Evolutionary conservation across 2,329 filamentous ascomycete species (phyloP).

Genomic region (Macrophomina phaseolina): DNA sequence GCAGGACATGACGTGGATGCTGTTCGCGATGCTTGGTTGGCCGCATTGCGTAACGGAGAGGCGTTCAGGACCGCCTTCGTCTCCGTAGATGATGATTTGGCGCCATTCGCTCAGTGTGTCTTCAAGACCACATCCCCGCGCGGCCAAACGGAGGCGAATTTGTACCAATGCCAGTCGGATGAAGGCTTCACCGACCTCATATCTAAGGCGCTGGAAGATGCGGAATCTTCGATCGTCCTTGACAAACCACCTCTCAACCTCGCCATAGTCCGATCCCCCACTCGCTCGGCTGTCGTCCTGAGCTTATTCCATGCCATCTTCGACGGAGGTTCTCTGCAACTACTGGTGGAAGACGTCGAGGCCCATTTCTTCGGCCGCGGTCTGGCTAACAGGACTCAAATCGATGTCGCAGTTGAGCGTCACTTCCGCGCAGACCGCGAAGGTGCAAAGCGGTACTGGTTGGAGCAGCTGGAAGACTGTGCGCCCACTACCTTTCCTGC

Average conservation of each 20-base stretch:
- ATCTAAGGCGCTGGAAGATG: slow-evolving; percentile 18
- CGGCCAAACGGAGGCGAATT: neutral
- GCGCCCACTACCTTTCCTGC: slow-evolving; percentile 44
- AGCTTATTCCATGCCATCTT: slow-evolving; percentile 78
- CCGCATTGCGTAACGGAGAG: slow-evolving; percentile 3
- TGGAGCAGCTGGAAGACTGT: slow-evolving; percentile 58
- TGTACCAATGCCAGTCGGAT: neutral
- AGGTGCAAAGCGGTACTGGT: slow-evolving; percentile 68
- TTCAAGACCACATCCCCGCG: slow-evolving; percentile 4
- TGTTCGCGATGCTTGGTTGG: slow-evolving; percentile 23
- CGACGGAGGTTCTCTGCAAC: slow-evolving; percentile 74
- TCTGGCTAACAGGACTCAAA: slow-evolving; percentile 57
- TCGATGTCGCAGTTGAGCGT: slow-evolving; percentile 65
- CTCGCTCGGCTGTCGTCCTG: slow-evolving; percentile 44
- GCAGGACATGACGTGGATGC: neutral
- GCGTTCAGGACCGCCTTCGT: slow-evolving; percentile 22
- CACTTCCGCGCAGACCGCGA: slow-evolving; percentile 55
- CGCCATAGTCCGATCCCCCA: slow-evolving; percentile 33
- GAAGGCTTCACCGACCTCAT: neutral
- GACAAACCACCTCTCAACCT: slow-evolving; percentile 19
- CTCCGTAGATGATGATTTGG: slow-evolving; percentile 24
- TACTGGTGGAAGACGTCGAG: slow-evolving; percentile 72
- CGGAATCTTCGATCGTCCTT: slow-evolving; percentile 17
- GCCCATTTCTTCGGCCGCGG: slow-evolving; percentile 52
- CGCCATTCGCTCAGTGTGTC: slow-evolving; percentile 26